Percentiles rank a stretch among this genome's conserved stretches.
Evolutionary conservation across 2,329 filamentous ascomycete genomes (phyloP).

Genomic region (Epichloe uncinata): DNA sequence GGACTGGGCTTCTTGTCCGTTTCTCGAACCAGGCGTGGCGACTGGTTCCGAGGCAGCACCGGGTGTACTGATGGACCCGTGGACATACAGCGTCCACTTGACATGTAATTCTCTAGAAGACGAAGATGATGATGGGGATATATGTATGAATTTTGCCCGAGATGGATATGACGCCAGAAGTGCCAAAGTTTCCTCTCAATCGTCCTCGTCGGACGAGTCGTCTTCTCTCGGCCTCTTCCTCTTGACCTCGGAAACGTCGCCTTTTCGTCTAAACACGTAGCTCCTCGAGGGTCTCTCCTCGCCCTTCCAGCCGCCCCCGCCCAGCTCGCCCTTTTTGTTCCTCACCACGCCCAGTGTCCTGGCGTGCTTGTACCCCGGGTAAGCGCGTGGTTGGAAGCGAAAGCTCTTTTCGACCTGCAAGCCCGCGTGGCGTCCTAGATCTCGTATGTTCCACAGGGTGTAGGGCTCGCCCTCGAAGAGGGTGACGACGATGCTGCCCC

Average conservation of each 20-base stretch:
- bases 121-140: too few species aligned
- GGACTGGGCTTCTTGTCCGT: too few species aligned
- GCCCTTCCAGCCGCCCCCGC: slow-evolving; percentile 26
- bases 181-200: slow-evolving; percentile 13
- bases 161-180: too few species aligned
- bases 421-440: slow-evolving; percentile 68
- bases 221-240: slow-evolving; percentile 16
- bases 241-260: slow-evolving; percentile 26
- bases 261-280: slow-evolving; percentile 49
- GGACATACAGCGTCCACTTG: too few species aligned
- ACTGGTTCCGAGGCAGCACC: too few species aligned
- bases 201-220: slow-evolving; percentile 12
- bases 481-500: slow-evolving; percentile 62
- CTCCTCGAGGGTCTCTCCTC: slow-evolving; percentile 37
- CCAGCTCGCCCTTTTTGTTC: slow-evolving; percentile 30
- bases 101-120: too few species aligned
- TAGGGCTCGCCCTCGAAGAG: slow-evolving; percentile 92
- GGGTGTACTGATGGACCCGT: too few species aligned
- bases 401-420: slow-evolving; percentile 59
- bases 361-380: slow-evolving; percentile 63
- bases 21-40: too few species aligned
- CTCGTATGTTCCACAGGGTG: slow-evolving; percentile 85
- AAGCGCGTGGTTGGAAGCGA: slow-evolving; percentile 50
- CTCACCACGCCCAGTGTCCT: slow-evolving; percentile 55
- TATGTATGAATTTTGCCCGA: too few species aligned